phyloP scores from a whole-genome alignment of 495 filamentous ascomycete species.

The Aeminium ludgeri region DNA sequence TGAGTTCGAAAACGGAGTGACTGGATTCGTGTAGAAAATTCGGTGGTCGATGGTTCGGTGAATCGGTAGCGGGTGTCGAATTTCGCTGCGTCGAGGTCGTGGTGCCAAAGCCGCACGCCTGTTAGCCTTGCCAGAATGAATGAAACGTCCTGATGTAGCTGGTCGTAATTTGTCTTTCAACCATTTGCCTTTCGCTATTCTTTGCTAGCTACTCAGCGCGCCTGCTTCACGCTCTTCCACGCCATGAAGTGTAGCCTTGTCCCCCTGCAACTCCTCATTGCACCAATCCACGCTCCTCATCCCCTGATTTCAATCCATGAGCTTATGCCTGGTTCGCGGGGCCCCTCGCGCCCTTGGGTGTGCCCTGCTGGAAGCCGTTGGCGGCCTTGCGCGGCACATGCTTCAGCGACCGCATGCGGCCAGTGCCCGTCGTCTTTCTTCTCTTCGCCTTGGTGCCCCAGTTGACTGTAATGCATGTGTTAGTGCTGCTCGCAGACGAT shows the following conservation, averaged over 20 bases:
- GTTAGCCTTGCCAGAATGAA: too few relatives aligned
- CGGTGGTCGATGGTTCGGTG: too few relatives aligned
- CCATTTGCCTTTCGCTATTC: conserved; percentile 1
- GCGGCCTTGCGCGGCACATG: conserved; percentile 74
- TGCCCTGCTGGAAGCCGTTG: conserved; percentile 89
- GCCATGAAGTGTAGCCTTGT: neutral
- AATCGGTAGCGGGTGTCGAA: too few relatives aligned
- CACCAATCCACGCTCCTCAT: neutral
- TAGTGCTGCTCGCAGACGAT: neutral
- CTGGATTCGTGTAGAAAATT: neutral
- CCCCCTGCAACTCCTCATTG: neutral
- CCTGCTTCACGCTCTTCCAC: neutral
- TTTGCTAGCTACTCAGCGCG: conserved; percentile 1
- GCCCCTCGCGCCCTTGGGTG: conserved; percentile 70
- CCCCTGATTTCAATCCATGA: neutral
- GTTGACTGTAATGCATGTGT: conserved; percentile 52
- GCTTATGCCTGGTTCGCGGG: conserved; percentile 19
- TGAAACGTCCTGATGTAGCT: too few relatives aligned
- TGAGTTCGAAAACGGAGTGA: conserved; percentile 18
- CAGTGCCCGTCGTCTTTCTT: conserved; percentile 96
- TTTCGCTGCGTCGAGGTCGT: too few relatives aligned
- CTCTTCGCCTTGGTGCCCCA: conserved; percentile 99
- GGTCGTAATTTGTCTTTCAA: neutral
- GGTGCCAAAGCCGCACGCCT: too few relatives aligned
- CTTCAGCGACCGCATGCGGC: conserved; percentile 84